phyloP scores from a whole-genome alignment of 192 early-diverging fungal species.

The Backusella westeae region DNA sequence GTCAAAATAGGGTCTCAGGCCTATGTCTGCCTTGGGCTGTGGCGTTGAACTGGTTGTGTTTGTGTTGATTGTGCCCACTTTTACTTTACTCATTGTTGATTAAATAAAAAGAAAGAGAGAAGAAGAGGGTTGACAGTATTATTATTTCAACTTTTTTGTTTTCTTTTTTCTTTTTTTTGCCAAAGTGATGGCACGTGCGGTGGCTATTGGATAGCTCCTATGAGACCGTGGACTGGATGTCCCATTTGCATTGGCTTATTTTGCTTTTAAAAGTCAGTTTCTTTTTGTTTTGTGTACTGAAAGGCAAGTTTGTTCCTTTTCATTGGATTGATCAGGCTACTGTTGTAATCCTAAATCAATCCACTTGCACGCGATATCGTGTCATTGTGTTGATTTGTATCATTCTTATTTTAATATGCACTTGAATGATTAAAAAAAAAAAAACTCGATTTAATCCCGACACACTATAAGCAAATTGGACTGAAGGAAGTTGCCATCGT shows the following conservation, averaged over 20 bases:
- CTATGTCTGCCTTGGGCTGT: slow-evolving; percentile 13
- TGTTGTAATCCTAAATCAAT: background rate
- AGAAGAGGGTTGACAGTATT: background rate
- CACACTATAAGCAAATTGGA: background rate
- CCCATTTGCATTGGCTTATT: background rate
- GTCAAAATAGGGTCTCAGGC: slow-evolving; percentile 31
- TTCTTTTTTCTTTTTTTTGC: background rate
- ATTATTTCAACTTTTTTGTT: background rate
- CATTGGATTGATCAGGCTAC: background rate
- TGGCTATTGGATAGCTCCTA: background rate
- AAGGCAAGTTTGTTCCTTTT: background rate
- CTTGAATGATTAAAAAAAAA: background rate
- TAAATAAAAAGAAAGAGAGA: background rate
- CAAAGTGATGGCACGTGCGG: background rate
- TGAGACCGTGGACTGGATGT: background rate
- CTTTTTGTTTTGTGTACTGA: background rate
- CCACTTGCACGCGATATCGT: slow-evolving; percentile 1
- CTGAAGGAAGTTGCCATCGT: background rate
- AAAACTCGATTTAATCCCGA: background rate
- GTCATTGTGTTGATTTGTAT: background rate
- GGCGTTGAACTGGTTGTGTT: background rate
- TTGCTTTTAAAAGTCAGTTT: background rate
- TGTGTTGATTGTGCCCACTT: background rate
- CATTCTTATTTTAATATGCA: background rate
- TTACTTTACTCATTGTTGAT: background rate